Base-by-base conservation (phyloP, 1,284 basidiomycete genomes). In the Cerioporus squamosus region DNA sequence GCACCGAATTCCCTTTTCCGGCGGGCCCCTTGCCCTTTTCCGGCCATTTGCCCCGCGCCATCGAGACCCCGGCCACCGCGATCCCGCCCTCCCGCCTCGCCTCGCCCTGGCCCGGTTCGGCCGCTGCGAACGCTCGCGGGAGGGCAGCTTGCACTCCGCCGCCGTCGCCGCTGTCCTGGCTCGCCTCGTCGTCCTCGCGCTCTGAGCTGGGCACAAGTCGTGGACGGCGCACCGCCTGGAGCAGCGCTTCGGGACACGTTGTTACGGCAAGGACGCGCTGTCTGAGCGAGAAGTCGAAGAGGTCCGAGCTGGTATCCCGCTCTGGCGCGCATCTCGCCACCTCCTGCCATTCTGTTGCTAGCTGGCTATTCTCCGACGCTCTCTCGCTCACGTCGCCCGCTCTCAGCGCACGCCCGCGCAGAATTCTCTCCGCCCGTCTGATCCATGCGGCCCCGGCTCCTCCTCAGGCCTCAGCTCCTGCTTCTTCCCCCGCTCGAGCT, bases 381-480 rank as follows among this genome's bases (percentile, higher is more conserved):
- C 55, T 47, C 47, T 43, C 33, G 45, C 51, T 51, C 56, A 18
- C 48, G 20, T 44, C 49, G 43, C 44, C 44, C 58, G 22, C 26
- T 17, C 44, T 36, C 33, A 36, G 33, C 26, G 26, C 26, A 15
- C 33, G 12, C 56, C 46, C 22, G 36, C 51, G 40, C 33, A 36
- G 66, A 63, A 64, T 62, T 61, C 60, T 51, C 59, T 50, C 22
- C 50, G 44, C 47, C 46, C 39, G 63, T 69, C 68, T 69, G 68
- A 69, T 69, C 59, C 68, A 69, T 64, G 66, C 66, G 64, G 59
- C 47, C 40, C 55, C 59, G 62, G 65, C 57, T 54, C 54, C 53
- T 53, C 51, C 55, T 26, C 59, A 36, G 29, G 51, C 44, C 53
- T 39, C 40, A 48, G 59, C 12, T 36, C 14, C 44, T 44, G 46